Percentiles rank a stretch among this genome's conserved stretches.
These are phyloP conservation scores for Paramecium primaurelia DNA, from an alignment of 73 alveolate genomes.

Conservation along the genomic window DNA sequence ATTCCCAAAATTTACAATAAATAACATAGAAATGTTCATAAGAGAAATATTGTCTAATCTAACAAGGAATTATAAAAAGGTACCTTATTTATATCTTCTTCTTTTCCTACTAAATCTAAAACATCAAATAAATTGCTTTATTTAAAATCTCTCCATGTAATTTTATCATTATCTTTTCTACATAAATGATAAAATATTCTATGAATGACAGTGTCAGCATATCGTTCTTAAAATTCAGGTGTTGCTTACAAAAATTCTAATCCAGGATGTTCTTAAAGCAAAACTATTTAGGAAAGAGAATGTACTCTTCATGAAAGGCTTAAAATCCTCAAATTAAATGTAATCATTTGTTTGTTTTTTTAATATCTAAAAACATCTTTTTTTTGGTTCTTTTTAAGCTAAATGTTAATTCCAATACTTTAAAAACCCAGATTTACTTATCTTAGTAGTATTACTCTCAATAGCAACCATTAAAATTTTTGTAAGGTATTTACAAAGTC, in stretches of 20 bases:
- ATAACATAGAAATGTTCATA: slow-evolving; percentile 99
- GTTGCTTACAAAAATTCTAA: slow-evolving; percentile 96
- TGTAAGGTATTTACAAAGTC: slow-evolving; percentile 82
- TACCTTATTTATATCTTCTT: slow-evolving; percentile 62
- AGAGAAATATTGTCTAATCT: slow-evolving; percentile 95
- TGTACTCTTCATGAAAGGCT: slow-evolving; percentile 84
- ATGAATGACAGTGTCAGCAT: slow-evolving; percentile 95
- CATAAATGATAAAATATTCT: slow-evolving; percentile 90
- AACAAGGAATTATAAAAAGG: background rate
- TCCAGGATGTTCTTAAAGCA: slow-evolving; percentile 97
- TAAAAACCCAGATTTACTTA: slow-evolving; percentile 76
- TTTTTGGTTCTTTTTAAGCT: slow-evolving; percentile 71
- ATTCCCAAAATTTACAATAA: slow-evolving; percentile 99
- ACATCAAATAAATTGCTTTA: slow-evolving; percentile 85
- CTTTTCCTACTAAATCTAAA: slow-evolving; percentile 75
- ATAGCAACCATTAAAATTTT: slow-evolving; percentile 69
- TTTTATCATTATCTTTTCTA: slow-evolving; percentile 91
- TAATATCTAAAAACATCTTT: slow-evolving; percentile 80
- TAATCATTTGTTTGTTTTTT: slow-evolving; percentile 79
- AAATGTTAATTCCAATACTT: slow-evolving; percentile 83
- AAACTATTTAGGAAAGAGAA: slow-evolving; percentile 20
- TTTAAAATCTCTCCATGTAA: slow-evolving; percentile 89
- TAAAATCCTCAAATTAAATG: slow-evolving; percentile 87
- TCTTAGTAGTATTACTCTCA: slow-evolving; percentile 76
- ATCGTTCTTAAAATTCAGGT: slow-evolving; percentile 98